Conservation (phyloP, 805 yeast species). For the Starmerella bacillaris region DNA sequence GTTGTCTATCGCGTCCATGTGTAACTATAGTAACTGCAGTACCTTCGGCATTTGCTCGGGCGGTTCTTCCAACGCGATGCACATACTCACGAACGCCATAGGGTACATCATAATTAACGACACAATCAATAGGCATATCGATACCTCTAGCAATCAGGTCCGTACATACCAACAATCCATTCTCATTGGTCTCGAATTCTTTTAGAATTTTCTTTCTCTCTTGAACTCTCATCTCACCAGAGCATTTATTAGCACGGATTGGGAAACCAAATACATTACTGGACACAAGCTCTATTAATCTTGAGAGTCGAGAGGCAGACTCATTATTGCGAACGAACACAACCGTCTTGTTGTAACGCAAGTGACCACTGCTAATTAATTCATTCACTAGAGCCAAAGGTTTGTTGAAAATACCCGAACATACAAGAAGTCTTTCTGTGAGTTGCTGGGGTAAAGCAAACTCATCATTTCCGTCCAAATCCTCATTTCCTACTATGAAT, state of each 20-base stretch:
- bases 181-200: conserved; percentile 37
- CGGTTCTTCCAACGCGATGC: conserved; percentile 93
- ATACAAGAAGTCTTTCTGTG: conserved; percentile 22
- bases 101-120: conserved; percentile 83
- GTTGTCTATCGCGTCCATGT: conserved; percentile 59
- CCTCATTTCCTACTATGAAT: conserved; percentile 45
- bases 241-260: conserved; percentile 17
- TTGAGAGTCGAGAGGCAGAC: conserved; percentile 61
- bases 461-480: conserved; percentile 21
- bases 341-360: conserved; percentile 26
- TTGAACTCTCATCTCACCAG: conserved; percentile 25
- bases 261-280: conserved; percentile 13
- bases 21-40: conserved; percentile 52
- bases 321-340: conserved; percentile 70
- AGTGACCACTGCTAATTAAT: conserved; percentile 19
- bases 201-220: conserved; percentile 41
- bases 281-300: conserved; percentile 34
- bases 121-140: conserved; percentile 55
- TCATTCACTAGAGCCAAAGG: conserved; percentile 56
- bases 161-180: conserved; percentile 46
- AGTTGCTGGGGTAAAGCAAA: conserved; percentile 25
- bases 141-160: conserved; percentile 95
- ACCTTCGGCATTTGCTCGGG: conserved; percentile 75
- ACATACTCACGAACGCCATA: conserved; percentile 77
- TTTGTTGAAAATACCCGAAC: conserved; percentile 29